Evolutionary conservation across 1,284 basidiomycete genomes (phyloP).

Genomic region (Grifola frondosa): DNA sequence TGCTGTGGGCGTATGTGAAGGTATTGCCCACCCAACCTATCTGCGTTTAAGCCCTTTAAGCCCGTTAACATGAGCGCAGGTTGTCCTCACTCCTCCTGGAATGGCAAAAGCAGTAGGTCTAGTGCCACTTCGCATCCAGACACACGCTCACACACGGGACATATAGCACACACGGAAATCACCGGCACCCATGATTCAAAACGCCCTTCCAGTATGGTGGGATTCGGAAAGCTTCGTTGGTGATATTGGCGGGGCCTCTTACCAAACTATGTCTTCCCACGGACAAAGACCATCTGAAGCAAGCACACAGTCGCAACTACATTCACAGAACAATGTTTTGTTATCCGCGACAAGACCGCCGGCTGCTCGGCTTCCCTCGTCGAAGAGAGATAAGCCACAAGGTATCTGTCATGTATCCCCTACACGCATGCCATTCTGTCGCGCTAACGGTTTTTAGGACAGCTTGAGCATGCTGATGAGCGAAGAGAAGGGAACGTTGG

Average conservation of each 20-base stretch:
- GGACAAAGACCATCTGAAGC: too few species aligned
- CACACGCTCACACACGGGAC: too few species aligned
- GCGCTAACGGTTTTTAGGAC: too few species aligned
- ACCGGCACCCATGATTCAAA: constrained; percentile 24
- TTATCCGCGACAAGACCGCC: too few species aligned
- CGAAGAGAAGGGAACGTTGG: constrained; percentile 25
- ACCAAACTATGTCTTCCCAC: constrained; percentile 11
- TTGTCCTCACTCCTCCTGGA: constrained; percentile 65
- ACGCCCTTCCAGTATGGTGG: constrained; percentile 26
- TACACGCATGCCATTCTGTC: too few species aligned
- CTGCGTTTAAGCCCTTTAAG: background rate
- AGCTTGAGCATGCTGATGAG: too few species aligned
- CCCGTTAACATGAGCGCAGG: constrained; percentile 35
- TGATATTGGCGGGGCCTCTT: constrained; percentile 22
- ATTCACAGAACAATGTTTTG: too few species aligned
- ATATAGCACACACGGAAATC: constrained; percentile 32
- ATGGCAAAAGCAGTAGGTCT: constrained; percentile 62
- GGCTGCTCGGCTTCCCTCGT: too few species aligned
- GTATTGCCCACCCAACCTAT: constrained; percentile 34
- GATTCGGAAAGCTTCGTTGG: constrained; percentile 23
- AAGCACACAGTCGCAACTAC: too few species aligned
- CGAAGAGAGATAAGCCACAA: too few species aligned
- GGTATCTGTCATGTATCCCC: too few species aligned
- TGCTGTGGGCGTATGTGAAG: constrained; percentile 70
- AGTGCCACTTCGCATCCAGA: background rate